phyloP scores from a whole-genome alignment of 2,329 filamentous ascomycete species.

The Chaetomiaceae sp. region DNA sequence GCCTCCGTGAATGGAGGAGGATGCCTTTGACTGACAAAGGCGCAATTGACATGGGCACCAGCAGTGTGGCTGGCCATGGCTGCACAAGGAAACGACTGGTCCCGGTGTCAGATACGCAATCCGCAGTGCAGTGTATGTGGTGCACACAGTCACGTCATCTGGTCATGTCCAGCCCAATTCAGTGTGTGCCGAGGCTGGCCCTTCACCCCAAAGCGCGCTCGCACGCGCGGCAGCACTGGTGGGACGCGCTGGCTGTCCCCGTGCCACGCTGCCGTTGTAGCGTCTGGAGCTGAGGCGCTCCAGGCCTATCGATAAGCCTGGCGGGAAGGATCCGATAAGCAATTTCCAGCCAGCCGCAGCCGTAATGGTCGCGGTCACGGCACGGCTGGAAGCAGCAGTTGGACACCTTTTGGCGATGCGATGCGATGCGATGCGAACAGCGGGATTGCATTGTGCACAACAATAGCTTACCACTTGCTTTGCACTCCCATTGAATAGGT shows the following conservation, averaged over 20 bases:
- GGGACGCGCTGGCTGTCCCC: background rate
- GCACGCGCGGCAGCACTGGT: too few relatives aligned
- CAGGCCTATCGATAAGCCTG: constrained; percentile 22
- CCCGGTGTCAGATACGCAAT: too few relatives aligned
- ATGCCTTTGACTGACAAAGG: too few relatives aligned
- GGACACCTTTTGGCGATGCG: constrained; percentile 18
- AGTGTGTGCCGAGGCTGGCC: constrained; percentile 17
- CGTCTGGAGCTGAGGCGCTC: constrained; percentile 17
- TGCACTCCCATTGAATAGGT: background rate
- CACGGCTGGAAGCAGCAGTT: constrained; percentile 8
- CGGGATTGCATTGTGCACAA: constrained; percentile 2
- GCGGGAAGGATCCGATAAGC: constrained; percentile 21
- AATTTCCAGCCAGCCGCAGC: constrained; percentile 22
- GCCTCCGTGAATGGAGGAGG: too few relatives aligned
- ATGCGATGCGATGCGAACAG: constrained; percentile 3
- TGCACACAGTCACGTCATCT: too few relatives aligned
- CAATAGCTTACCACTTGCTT: background rate
- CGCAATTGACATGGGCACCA: too few relatives aligned
- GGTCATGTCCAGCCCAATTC: too few relatives aligned
- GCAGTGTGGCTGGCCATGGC: too few relatives aligned
- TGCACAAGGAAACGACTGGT: too few relatives aligned
- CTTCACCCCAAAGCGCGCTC: too few relatives aligned
- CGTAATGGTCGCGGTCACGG: background rate
- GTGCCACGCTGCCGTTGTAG: constrained; percentile 11
- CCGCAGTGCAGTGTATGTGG: too few relatives aligned